These are phyloP conservation scores for Croton laevigatus DNA, from an alignment of 441 rosid species.

Conservation along the genomic window DNA sequence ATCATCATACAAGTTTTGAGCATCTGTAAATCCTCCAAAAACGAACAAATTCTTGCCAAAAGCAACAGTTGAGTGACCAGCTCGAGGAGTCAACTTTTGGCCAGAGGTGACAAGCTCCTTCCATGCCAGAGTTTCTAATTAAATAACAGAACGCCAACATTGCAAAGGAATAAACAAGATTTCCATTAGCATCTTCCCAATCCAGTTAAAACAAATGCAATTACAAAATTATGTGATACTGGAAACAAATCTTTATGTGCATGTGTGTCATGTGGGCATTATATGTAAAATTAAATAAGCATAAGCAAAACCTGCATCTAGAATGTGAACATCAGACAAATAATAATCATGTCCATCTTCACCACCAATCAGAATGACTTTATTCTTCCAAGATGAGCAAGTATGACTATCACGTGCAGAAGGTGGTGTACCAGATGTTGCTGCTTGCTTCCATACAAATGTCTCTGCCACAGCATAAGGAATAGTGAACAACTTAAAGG, in stretches of 20 bases:
- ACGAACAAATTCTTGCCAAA: constrained; percentile 84
- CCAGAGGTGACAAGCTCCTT: constrained; percentile 78
- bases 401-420: constrained; percentile 94
- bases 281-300: neutral
- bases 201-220: constrained; percentile 11
- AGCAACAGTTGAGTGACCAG: constrained; percentile 86
- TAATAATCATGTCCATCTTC: constrained; percentile 93
- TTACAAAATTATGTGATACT: neutral
- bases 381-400: constrained; percentile 94
- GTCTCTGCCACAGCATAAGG: constrained; percentile 54
- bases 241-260: neutral
- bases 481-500: constrained; percentile 8
- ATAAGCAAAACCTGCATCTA: constrained; percentile 70
- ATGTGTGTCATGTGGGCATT: neutral
- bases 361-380: constrained; percentile 83
- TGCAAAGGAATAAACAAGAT: constrained; percentile 13
- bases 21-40: constrained; percentile 90
- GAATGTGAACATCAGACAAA: constrained; percentile 88
- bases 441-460: constrained; percentile 78
- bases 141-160: constrained; percentile 14
- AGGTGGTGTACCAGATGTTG: constrained; percentile 75
- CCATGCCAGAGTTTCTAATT: constrained; percentile 80
- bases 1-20: constrained; percentile 83
- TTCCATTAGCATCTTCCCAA: constrained; percentile 14
- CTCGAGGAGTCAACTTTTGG: constrained; percentile 79